Conservation (phyloP, 768 basidiomycete species). For the Pseudohyphozyma bogoriensis region DNA sequence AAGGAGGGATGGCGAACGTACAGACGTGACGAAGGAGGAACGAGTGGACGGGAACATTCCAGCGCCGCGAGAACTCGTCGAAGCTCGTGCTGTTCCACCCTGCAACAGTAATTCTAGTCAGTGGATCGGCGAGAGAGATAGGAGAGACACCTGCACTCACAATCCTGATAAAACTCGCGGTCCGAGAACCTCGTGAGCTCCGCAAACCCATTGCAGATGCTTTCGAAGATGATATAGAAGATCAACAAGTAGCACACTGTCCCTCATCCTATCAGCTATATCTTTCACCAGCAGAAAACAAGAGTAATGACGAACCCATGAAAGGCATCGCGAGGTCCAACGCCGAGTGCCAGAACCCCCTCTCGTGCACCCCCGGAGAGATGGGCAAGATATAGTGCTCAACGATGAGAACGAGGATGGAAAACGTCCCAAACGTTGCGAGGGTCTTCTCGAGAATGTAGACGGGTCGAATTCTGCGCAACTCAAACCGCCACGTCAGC, state of each 20-base stretch:
- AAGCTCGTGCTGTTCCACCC: conserved; percentile 95
- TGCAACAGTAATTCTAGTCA: not conserved
- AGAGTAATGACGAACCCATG: conserved; percentile 45
- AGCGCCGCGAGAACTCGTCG: conserved; percentile 96
- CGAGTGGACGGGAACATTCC: conserved; percentile 72
- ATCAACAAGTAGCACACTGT: conserved; percentile 21
- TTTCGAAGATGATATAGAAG: conserved; percentile 49
- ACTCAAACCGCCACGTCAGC: not conserved
- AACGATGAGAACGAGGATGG: conserved; percentile 70
- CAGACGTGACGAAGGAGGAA: conserved; percentile 77
- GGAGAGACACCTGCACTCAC: conserved; percentile 35
- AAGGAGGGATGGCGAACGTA: not conserved
- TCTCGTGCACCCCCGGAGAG: conserved; percentile 46
- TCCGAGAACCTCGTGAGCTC: conserved; percentile 81
- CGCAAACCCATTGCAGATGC: conserved; percentile 92
- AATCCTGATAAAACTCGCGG: conserved; percentile 93
- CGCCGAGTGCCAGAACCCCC: conserved; percentile 63
- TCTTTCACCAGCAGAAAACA: no score
- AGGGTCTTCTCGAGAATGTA: conserved; percentile 66
- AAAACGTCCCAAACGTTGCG: conserved; percentile 93
- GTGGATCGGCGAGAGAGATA: no score
- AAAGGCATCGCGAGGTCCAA: conserved; percentile 85
- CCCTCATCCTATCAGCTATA: no score
- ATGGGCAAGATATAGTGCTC: conserved; percentile 88
- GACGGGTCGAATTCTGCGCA: conserved; percentile 48